Evolutionary conservation across 805 yeast species (phyloP).

Genomic region (Tetrapisispora namnaoensis): DNA sequence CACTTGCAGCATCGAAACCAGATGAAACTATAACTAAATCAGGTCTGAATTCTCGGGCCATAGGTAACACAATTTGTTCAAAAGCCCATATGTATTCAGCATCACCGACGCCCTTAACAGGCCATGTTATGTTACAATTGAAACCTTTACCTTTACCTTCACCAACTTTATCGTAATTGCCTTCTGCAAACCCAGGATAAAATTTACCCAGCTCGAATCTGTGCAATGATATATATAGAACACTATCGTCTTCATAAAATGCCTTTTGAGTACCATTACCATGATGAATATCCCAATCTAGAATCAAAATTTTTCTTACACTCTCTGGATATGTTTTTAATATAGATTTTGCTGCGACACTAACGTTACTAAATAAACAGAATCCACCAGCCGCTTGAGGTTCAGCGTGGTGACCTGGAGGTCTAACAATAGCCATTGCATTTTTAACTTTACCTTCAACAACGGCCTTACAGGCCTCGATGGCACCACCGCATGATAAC

Average conservation of each 20-base stretch:
- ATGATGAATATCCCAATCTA: conserved; percentile 99
- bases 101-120: conserved; percentile 82
- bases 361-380: conserved; percentile 91
- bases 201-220: conserved; percentile 86
- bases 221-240: conserved; percentile 83
- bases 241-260: conserved; percentile 80
- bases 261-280: conserved; percentile 98
- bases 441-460: conserved; percentile 88
- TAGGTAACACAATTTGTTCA: conserved; percentile 75
- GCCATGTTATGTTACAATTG: conserved; percentile 91
- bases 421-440: conserved; percentile 89
- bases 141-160: conserved; percentile 80
- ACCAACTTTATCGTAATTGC: conserved; percentile 74
- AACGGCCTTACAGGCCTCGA: conserved; percentile 92
- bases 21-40: conserved; percentile 88
- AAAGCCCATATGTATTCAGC: conserved; percentile 94
- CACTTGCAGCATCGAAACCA: conserved; percentile 98
- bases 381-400: conserved; percentile 97
- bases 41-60: conserved; percentile 81
- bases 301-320: conserved; percentile 68
- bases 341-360: conserved; percentile 88
- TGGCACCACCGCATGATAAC: conserved; percentile 92
- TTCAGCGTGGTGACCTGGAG: conserved; percentile 99
- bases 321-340: conserved; percentile 78
- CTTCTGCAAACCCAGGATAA: conserved; percentile 89